These are phyloP conservation scores for Calvatia gigantea DNA, from an alignment of 768 basidiomycete genomes.

Conservation along the genomic window DNA sequence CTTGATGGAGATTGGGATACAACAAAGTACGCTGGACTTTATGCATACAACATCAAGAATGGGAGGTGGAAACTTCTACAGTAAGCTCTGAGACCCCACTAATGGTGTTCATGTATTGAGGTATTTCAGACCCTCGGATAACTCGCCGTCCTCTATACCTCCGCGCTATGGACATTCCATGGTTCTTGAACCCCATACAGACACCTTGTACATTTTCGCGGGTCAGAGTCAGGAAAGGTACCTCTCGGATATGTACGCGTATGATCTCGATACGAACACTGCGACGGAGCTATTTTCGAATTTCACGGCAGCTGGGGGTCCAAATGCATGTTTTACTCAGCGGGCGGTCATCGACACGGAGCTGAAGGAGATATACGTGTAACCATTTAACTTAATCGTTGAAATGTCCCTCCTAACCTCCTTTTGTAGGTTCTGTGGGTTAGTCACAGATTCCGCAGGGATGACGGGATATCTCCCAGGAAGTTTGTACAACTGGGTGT, in stretches of 20 bases:
- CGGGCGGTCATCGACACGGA: constrained; percentile 65
- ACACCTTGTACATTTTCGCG: constrained; percentile 67
- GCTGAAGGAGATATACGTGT: constrained; percentile 73
- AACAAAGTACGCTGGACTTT: constrained; percentile 66
- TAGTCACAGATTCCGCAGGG: constrained; percentile 40
- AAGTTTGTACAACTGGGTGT: constrained; percentile 64
- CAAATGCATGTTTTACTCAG: constrained; percentile 72
- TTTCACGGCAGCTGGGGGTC: constrained; percentile 58
- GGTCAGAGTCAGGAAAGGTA: constrained; percentile 67
- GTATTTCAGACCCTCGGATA: constrained; percentile 19
- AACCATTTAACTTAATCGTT: constrained; percentile 21
- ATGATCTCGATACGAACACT: constrained; percentile 55
- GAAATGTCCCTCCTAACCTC: neutral
- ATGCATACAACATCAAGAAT: constrained; percentile 63
- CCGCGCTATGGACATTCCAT: constrained; percentile 78
- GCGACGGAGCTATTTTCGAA: constrained; percentile 62
- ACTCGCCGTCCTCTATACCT: constrained; percentile 43
- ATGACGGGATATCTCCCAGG: constrained; percentile 37
- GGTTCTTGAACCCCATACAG: constrained; percentile 62
- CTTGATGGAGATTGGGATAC: constrained; percentile 62
- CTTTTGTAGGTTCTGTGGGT: constrained; percentile 54
- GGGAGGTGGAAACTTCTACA: constrained; percentile 68
- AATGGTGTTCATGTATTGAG: constrained; percentile 6
- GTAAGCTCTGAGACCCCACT: constrained; percentile 34
- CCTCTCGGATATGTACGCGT: constrained; percentile 75